Percentiles rank a stretch among this genome's conserved stretches.
Conservation (phyloP, 495 filamentous ascomycete genomes). For the Cairneyella variabilis region DNA sequence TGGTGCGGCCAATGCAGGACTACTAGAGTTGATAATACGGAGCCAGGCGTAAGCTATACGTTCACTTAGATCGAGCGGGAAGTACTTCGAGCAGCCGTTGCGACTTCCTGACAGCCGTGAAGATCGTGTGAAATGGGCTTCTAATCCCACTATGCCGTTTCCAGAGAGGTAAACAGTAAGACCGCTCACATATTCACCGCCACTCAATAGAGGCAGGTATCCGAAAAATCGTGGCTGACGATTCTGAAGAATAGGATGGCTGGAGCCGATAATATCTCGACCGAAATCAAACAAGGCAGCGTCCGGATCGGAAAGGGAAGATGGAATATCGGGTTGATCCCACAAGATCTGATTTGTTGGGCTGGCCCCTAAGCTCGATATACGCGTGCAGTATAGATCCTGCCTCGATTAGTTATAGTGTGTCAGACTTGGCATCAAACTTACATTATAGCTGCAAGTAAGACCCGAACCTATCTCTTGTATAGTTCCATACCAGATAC, state of each 20-base stretch:
- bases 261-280: slow-evolving; percentile 11
- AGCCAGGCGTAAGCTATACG: slow-evolving; percentile 15
- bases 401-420: slow-evolving; percentile 2
- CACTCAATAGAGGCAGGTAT: slow-evolving; percentile 14
- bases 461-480: not conserved
- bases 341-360: slow-evolving; percentile 7
- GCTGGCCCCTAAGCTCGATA: not conserved
- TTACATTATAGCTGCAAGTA: slow-evolving; percentile 7
- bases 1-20: slow-evolving; percentile 1
- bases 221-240: slow-evolving; percentile 10
- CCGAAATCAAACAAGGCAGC: slow-evolving; percentile 10
- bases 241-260: not conserved
- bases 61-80: slow-evolving; percentile 3
- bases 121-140: slow-evolving; percentile 8
- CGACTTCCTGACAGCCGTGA: slow-evolving; percentile 4
- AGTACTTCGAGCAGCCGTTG: slow-evolving; percentile 4
- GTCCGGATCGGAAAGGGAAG: not conserved
- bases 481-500: slow-evolving; percentile 13
- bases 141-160: slow-evolving; percentile 5
- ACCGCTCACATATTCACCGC: slow-evolving; percentile 5
- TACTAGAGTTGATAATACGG: slow-evolving; percentile 3
- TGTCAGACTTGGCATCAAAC: not conserved
- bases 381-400: slow-evolving; percentile 7
- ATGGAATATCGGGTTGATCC: slow-evolving; percentile 15
- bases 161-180: slow-evolving; percentile 9